Base-by-base conservation (phyloP, 2,329 filamentous ascomycete species). In the Trichoderma sp. region DNA sequence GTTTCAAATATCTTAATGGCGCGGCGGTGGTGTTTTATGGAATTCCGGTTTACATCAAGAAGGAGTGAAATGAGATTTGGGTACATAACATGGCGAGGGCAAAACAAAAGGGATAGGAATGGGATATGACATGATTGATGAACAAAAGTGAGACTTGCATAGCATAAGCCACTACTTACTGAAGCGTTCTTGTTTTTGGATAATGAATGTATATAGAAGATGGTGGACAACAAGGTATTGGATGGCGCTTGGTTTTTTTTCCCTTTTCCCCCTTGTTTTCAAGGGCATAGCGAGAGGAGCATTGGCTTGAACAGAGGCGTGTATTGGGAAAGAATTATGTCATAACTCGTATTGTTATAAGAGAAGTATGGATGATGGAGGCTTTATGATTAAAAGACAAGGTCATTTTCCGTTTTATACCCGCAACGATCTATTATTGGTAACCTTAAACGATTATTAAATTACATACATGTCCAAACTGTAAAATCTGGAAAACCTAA, bases 11-110 rank as follows among this genome's bases (percentile, higher is more conserved):
- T 82, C 83, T 99, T 74, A 99, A 97, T 75, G 96, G 94, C 0
- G 96, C 95, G 13, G 94, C 95, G 47, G 93, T 96, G 29, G 94
- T 96, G 72, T 91, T 98, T 65, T 99, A 98, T 82, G 96, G 96
- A 19, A 91, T 99, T 77, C 96, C 96, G 35, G 93, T 97, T 72
- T 97, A 94, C 81, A 84, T 97, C 72, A 81, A 79, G 59, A 76
- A 72, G 61, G 73, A 68, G 66, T 71, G 65, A 68, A 68, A 63
- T 70, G 65, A 68, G 64, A 2, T 19, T 52, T 24, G 35, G 27
- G 14, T 55, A 27, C 27, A 55, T 31, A 14, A 16, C 7, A 55
- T 55, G 24, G 52, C 11, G 16, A 27, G 3, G 14, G 6, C 29
- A 55, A 29, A 55, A 21, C 6, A 11, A 33, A 33, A 33, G 27